Evolutionary conservation across 1,284 basidiomycete genomes (phyloP).

Genomic region (Naganishia sp.): DNA sequence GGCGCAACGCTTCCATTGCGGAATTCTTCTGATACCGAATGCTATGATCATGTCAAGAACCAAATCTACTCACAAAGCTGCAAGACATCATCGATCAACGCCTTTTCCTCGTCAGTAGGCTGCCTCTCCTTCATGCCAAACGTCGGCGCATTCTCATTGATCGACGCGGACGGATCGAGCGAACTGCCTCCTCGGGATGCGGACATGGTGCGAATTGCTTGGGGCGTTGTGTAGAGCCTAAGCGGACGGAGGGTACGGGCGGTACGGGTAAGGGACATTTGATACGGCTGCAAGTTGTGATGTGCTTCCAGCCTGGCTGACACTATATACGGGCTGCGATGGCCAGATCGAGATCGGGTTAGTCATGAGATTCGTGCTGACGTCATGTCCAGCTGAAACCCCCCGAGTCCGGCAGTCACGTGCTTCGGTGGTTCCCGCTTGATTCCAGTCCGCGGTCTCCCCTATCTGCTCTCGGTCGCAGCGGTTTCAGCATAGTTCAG

Average conservation of each 20-base stretch:
- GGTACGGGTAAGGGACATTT: constrained; percentile 9
- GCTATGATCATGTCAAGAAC: neutral
- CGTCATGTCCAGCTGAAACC: constrained; percentile 1
- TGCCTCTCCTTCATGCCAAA: constrained; percentile 41
- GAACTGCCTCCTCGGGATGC: constrained; percentile 27
- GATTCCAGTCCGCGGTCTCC: neutral
- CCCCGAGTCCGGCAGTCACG: neutral
- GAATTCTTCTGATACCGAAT: no score
- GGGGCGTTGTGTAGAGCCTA: neutral
- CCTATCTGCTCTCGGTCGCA: neutral
- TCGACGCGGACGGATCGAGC: constrained; percentile 10
- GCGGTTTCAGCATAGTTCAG: neutral
- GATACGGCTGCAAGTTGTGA: neutral
- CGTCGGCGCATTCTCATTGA: constrained; percentile 35
- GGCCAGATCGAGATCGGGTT: constrained; percentile 14
- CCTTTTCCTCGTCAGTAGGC: constrained; percentile 40
- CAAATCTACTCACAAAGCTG: constrained; percentile 40
- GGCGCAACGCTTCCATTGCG: neutral
- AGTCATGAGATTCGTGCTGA: neutral
- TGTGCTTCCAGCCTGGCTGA: neutral
- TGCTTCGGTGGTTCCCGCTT: neutral
- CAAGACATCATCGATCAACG: constrained; percentile 43
- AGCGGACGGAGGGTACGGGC: constrained; percentile 9
- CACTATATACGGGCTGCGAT: neutral
- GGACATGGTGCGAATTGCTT: constrained; percentile 12